Conservation (phyloP, 371 early-diverging fungal genomes). For the Dichotomocladium elegans region DNA sequence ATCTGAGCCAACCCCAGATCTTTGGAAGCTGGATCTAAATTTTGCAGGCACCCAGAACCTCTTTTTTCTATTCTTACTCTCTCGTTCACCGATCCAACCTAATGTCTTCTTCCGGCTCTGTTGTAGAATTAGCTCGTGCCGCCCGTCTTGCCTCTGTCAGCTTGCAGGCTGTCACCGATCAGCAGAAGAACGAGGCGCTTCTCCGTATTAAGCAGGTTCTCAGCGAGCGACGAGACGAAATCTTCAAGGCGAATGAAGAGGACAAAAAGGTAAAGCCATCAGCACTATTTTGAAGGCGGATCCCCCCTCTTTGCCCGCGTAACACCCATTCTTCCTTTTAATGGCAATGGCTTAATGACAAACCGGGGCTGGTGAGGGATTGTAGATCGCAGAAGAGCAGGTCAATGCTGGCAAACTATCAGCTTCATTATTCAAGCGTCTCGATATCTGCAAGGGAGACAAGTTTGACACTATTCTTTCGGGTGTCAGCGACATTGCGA, state of each 20-base stretch:
- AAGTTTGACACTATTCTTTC: conserved; percentile 86
- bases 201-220: conserved; percentile 72
- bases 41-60: too few species aligned
- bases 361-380: neutral
- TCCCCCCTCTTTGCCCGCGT: neutral
- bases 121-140: conserved; percentile 60
- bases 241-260: conserved; percentile 75
- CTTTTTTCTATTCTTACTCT: neutral
- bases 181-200: conserved; percentile 79
- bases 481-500: conserved; percentile 86
- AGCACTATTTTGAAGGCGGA: neutral
- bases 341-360: neutral
- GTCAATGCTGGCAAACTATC: conserved; percentile 78
- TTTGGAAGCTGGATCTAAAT: too few species aligned
- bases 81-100: too few species aligned
- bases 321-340: neutral
- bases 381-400: conserved; percentile 59
- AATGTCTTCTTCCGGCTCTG: conserved; percentile 23
- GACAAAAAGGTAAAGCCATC: conserved; percentile 73
- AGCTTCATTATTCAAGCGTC: conserved; percentile 76
- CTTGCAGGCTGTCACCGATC: conserved; percentile 72
- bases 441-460: conserved; percentile 83
- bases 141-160: conserved; percentile 80
- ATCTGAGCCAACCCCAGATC: too few species aligned
- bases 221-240: conserved; percentile 58